Percentiles rank a stretch among this genome's conserved stretches.
These are phyloP conservation scores for Candida sanyiensis DNA, from an alignment of 805 yeast genomes.

Conservation along the genomic window DNA sequence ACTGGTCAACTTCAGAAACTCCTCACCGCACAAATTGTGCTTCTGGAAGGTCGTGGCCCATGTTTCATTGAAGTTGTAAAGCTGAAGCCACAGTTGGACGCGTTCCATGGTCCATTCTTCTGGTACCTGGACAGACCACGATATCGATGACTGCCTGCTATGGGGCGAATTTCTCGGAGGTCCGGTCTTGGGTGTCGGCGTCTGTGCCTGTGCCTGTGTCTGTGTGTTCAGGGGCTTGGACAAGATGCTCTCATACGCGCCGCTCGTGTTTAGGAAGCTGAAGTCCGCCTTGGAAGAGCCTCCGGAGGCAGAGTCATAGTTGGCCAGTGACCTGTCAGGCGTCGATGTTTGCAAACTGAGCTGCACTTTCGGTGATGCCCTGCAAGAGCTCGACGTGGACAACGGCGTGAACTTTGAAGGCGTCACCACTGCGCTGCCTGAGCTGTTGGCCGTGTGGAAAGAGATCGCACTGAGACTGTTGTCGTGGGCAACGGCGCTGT, in stretches of 20 bases:
- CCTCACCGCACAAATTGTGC: slow-evolving; percentile 52
- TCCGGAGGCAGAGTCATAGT: slow-evolving; percentile 5
- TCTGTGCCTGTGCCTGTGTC: neutral
- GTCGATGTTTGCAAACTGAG: slow-evolving; percentile 14
- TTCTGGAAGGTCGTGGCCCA: slow-evolving; percentile 67
- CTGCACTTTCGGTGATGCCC: slow-evolving; percentile 11
- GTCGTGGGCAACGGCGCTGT: neutral
- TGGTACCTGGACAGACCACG: slow-evolving; percentile 49
- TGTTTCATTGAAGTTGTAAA: slow-evolving; percentile 60
- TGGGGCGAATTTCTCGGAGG: slow-evolving; percentile 17
- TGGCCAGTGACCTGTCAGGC: slow-evolving; percentile 5
- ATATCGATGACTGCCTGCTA: slow-evolving; percentile 25
- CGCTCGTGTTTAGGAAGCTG: slow-evolving; percentile 24
- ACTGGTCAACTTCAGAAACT: slow-evolving; percentile 61
- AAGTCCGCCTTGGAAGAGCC: slow-evolving; percentile 16
- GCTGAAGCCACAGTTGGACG: slow-evolving; percentile 61
- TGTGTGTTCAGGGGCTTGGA: neutral
- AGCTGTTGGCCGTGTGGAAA: slow-evolving; percentile 21
- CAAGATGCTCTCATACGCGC: slow-evolving; percentile 6
- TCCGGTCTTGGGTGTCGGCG: slow-evolving; percentile 1
- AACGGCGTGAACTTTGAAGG: slow-evolving; percentile 20
- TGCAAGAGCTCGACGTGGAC: slow-evolving; percentile 9
- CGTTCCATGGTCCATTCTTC: slow-evolving; percentile 69
- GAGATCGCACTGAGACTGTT: slow-evolving; percentile 8
- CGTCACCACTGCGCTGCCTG: slow-evolving; percentile 2